phyloP scores from a whole-genome alignment of 2,329 filamentous ascomycete species.

The Fusarium marasasianum region DNA sequence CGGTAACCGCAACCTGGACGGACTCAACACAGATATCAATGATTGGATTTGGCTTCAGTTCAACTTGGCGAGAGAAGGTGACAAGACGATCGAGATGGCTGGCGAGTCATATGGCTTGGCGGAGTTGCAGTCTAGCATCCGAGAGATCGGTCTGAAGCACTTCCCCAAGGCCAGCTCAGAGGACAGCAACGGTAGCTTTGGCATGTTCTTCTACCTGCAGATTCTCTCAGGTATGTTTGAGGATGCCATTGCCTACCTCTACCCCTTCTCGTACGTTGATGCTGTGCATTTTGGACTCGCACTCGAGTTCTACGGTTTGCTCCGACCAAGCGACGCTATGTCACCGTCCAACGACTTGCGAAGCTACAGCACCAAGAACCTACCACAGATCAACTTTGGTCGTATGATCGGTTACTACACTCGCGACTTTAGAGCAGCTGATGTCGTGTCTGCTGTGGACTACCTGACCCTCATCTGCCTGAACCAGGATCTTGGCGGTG shows the following conservation, averaged over 20 bases:
- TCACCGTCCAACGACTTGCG: constrained; percentile 76
- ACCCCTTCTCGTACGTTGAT: constrained; percentile 89
- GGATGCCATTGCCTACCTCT: constrained; percentile 89
- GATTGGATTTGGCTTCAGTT: constrained; percentile 80
- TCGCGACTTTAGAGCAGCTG: constrained; percentile 89
- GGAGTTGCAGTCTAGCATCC: constrained; percentile 80
- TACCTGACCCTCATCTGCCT: constrained; percentile 93
- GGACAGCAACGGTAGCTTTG: constrained; percentile 78
- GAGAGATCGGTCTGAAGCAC: constrained; percentile 89
- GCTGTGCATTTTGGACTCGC: constrained; percentile 95
- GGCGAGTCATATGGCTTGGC: constrained; percentile 71
- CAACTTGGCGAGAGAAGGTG: constrained; percentile 73
- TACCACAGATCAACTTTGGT: constrained; percentile 91
- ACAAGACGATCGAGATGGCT: constrained; percentile 70
- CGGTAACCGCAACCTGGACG: constrained; percentile 70
- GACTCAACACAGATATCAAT: constrained; percentile 70
- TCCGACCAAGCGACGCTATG: constrained; percentile 85
- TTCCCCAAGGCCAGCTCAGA: constrained; percentile 86
- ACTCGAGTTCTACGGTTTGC: constrained; percentile 86
- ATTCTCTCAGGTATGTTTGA: constrained; percentile 93
- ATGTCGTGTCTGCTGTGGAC: constrained; percentile 89
- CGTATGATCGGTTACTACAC: constrained; percentile 96
- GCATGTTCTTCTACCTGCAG: constrained; percentile 93
- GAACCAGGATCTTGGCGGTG: constrained; percentile 82
- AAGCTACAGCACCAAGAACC: constrained; percentile 72